Evolutionary conservation across 192 early-diverging fungal genomes (phyloP), one percentile per base, ranked within the genome.

Genomic region (Coemansia sp.): DNA sequence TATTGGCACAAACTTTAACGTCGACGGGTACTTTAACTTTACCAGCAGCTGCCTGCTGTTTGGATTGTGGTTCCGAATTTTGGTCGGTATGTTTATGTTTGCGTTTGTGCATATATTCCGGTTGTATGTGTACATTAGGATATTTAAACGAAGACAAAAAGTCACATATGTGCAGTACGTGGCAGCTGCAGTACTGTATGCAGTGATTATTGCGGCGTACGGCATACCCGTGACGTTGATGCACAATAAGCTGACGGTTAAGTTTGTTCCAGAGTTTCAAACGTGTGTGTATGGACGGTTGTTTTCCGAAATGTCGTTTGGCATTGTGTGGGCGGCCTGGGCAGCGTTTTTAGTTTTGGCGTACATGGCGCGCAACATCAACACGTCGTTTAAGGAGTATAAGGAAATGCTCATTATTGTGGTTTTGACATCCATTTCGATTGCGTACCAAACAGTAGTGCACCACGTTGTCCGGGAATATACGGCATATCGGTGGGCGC

Each of bases 341-440:
- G 20, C 48, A 0, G 48, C 38, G 1, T 24, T 68, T 1, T 2
- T 74, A 0, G 9, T 71, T 12, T 9, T 54, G 3, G 56, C 76
- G 0, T 63, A 64, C 4, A 9, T 73, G 15, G 71, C 71, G 5
- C 76, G 76, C 23, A 60, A 79, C 11, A 79, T 79, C 37, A 79
- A 79, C 38, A 65, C 71, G 1, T 79, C 76, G n/a, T 79, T 79
- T 46, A 70, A 74, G 4, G 76, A 79, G 49, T 73, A 74, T 25
- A 56, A 36, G n/a, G 76, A 79, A 44, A 79, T 79, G 76, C 42
- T 79, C 9, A 0, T 64, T 3, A 74, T 79, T 2, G 60, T 69
- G 31, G n/a, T 54, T 0, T 31, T 79, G 6, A 17, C 56, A 9
- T 65, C 68, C 0, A 46, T 47, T 2, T 47, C 71, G 9, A 55